phyloP scores from a whole-genome alignment of 768 basidiomycete species.

The Suillus fuscotomentosus region DNA sequence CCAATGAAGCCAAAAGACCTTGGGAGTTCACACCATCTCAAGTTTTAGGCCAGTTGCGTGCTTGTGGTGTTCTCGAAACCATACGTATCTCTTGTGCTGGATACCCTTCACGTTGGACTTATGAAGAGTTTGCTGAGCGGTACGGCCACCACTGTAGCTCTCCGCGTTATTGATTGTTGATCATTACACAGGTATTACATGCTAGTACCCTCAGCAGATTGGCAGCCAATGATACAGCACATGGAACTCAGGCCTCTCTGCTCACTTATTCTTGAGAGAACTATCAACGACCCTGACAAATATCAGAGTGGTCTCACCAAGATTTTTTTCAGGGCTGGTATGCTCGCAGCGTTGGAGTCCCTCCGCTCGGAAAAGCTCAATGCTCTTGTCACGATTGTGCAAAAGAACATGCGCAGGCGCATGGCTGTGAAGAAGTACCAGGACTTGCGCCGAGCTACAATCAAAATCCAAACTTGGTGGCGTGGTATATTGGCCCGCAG shows the following conservation, averaged over 20 bases:
- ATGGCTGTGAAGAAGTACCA: constrained; percentile 83
- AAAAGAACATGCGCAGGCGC: constrained; percentile 92
- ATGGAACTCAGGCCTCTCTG: constrained; percentile 82
- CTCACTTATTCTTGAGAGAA: constrained; percentile 77
- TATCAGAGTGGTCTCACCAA: constrained; percentile 97
- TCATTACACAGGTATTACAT: constrained; percentile 79
- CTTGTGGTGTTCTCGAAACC: constrained; percentile 98
- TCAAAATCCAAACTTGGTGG: constrained; percentile 94
- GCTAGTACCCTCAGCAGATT: constrained; percentile 84
- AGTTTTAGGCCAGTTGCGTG: constrained; percentile 90
- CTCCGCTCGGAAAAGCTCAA: constrained; percentile 87
- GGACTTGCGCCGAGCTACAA: constrained; percentile 65
- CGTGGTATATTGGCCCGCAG: constrained; percentile 77
- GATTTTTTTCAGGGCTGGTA: constrained; percentile 99
- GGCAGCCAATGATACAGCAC: constrained; percentile 83
- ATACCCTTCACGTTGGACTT: constrained; percentile 97
- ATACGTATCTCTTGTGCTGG: constrained; percentile 99
- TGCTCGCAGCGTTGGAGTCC: constrained; percentile 94
- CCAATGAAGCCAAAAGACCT: constrained; percentile 93
- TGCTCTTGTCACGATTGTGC: constrained; percentile 89
- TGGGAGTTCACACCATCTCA: constrained; percentile 98
- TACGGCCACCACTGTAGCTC: constrained; percentile 33
- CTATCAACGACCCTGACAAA: constrained; percentile 92
- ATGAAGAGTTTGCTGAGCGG: constrained; percentile 98
- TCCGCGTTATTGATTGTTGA: constrained; percentile 15